These are phyloP conservation scores for Aspergillus leporis DNA, from an alignment of 495 filamentous ascomycete genomes.

Conservation along the genomic window DNA sequence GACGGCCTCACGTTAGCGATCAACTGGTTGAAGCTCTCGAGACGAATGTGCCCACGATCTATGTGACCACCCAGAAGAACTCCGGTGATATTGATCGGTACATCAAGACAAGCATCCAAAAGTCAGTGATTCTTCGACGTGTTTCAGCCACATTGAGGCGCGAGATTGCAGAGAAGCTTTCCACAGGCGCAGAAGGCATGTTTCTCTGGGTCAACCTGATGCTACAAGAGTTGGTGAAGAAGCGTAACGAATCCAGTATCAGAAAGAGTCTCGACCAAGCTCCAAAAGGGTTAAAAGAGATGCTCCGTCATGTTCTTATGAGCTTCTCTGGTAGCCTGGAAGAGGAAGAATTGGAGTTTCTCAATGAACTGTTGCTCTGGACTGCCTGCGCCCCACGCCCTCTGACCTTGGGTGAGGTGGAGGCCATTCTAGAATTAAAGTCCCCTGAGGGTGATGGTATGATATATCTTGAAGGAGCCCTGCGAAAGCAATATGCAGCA, in stretches of 20 bases:
- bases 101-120: slow-evolving; percentile 28
- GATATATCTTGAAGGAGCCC: slow-evolving; percentile 31
- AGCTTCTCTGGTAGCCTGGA: slow-evolving; percentile 23
- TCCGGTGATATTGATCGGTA: slow-evolving; percentile 31
- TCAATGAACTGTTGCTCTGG: slow-evolving; percentile 39
- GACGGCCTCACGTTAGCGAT: slow-evolving; percentile 29
- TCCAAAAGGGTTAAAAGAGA: slow-evolving; percentile 30
- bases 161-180: slow-evolving; percentile 31
- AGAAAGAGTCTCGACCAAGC: slow-evolving; percentile 27
- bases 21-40: slow-evolving; percentile 25
- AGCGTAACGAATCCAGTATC: slow-evolving; percentile 26
- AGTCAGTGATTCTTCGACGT: slow-evolving; percentile 22
- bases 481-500: slow-evolving; percentile 35
- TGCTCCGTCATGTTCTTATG: slow-evolving; percentile 34
- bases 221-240: slow-evolving; percentile 33
- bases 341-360: slow-evolving; percentile 27
- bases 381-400: slow-evolving; percentile 24
- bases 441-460: slow-evolving; percentile 31
- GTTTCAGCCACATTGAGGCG: slow-evolving; percentile 21
- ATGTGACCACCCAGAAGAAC: slow-evolving; percentile 33
- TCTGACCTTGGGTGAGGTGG: slow-evolving; percentile 30
- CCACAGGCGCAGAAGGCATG: slow-evolving; percentile 33
- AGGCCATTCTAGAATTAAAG: slow-evolving; percentile 27
- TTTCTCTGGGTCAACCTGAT: slow-evolving; percentile 41
- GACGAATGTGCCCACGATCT: slow-evolving; percentile 25